Evolutionary conservation across 2,329 filamentous ascomycete species (phyloP), one percentile per base, ranked within the genome.

Genomic region (Ophiocordyceps sinensis): DNA sequence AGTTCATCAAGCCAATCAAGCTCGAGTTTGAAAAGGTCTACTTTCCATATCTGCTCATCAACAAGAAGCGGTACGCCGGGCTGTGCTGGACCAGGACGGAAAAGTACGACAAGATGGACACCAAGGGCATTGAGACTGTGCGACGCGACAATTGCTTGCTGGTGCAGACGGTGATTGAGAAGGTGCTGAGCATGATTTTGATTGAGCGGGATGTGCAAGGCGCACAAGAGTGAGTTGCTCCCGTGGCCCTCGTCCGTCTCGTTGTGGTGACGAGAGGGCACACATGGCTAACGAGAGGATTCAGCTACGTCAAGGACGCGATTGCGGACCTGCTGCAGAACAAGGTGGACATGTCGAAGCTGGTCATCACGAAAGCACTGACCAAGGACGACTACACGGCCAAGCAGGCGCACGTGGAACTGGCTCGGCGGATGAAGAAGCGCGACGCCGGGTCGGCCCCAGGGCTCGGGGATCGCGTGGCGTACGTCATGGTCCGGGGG

Each of bases 51-150:
- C 72, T 98, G 29, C 73, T 98, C 40, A 98, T 98, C 77, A 98
- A 98, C 77, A 98, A 98, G 71, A 98, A 98, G 70, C 83, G 91
- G 47, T 98, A 98, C 55, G 91, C 91, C 9, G 91, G 91, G n/a
- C 65, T 98, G 28, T 96, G 86, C 65, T 98, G 88, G 88, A 98
- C 91, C 5, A 91, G 83, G 49, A 77, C 89, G 1, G 76, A 89
- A 35, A 95, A 94, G 62, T 91, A 83, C 60, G 93, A 98, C 73
- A 98, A 96, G 70, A 98, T 98, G 93, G 91, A 98, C 62, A 96
- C 86, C 45, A 98, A 98, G 61, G 91, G 91, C 71, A 96, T 98
- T 50, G 91, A 98, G 64, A 98, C 91, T 4, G 93, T 98, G 37
- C 82, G 91, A 50, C 75, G 91, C 71, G 91, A 98, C 61, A 98